Conservation (phyloP, 164 flowering plant species). For the Magnolia officinalis region DNA sequence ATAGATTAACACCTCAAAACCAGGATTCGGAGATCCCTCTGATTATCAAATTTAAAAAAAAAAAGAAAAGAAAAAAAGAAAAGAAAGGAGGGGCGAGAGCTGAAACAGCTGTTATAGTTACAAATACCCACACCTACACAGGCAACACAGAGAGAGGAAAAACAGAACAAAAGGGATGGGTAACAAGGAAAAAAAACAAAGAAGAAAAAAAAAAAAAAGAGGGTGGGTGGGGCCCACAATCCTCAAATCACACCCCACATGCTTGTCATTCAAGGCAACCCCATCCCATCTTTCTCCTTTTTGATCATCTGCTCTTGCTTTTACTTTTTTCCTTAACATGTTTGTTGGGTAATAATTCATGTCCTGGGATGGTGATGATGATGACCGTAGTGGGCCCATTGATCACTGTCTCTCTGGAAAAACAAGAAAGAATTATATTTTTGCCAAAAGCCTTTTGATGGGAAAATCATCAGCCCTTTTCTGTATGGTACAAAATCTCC, state of each 20-base stretch:
- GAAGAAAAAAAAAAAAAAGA: too few relatives aligned
- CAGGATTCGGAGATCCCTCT: not conserved
- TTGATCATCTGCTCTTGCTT: not conserved
- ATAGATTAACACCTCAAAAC: not conserved
- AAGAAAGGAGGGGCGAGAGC: not conserved
- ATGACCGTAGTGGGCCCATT: not conserved
- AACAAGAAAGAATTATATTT: not conserved
- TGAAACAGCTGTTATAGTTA: not conserved
- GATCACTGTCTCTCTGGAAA: not conserved
- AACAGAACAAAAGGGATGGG: not conserved
- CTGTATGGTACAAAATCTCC: conserved; percentile 1
- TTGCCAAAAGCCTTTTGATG: not conserved
- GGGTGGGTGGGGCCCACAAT: not conserved
- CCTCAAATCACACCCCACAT: not conserved
- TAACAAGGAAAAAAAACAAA: too few relatives aligned
- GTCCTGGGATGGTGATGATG: not conserved
- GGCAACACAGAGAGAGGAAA: not conserved
- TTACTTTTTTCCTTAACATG: not conserved
- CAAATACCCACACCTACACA: not conserved
- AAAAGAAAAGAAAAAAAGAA: too few relatives aligned
- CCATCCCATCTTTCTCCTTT: not conserved
- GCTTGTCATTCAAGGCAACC: not conserved
- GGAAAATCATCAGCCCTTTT: conserved; percentile 1
- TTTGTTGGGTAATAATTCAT: not conserved
- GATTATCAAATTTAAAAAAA: too few relatives aligned